A percentile compares a stretch with the other conserved stretches of the same genome.
Evolutionary conservation across 192 early-diverging fungal species (phyloP).

Genomic region (Geranomyces variabilis): DNA sequence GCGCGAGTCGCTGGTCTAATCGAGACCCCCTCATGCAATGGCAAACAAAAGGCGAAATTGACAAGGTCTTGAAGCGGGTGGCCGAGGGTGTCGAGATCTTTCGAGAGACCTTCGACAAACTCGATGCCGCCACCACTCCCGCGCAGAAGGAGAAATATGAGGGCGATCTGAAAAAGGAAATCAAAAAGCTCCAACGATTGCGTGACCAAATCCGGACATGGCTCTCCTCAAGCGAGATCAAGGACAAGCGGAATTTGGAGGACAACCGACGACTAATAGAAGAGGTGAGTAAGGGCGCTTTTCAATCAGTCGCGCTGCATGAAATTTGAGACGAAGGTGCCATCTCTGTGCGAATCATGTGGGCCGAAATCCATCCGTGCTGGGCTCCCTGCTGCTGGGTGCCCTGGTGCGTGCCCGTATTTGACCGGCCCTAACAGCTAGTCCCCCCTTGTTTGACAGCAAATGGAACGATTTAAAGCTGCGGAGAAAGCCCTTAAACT

Average conservation of each 20-base stretch:
- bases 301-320: not conserved
- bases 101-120: slow-evolving; percentile 88
- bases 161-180: slow-evolving; percentile 95
- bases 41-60: slow-evolving; percentile 81
- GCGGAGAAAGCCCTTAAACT: slow-evolving; percentile 99
- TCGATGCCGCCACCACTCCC: slow-evolving; percentile 74
- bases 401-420: too few relatives aligned
- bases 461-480: slow-evolving; percentile 99
- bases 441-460: slow-evolving; percentile 47
- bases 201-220: slow-evolving; percentile 99
- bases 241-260: slow-evolving; percentile 88
- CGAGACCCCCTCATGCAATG: not conserved
- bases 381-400: too few relatives aligned
- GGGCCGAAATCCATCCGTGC: too few relatives aligned
- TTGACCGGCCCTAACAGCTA: too few relatives aligned
- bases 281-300: slow-evolving; percentile 45
- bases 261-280: slow-evolving; percentile 96
- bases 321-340: slow-evolving; percentile 14
- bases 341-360: slow-evolving; percentile 27
- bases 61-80: slow-evolving; percentile 92
- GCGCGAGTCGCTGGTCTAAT: not conserved
- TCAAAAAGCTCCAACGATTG: slow-evolving; percentile 95
- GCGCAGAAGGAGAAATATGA: slow-evolving; percentile 98
- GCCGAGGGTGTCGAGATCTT: slow-evolving; percentile 94
- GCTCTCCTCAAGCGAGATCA: slow-evolving; percentile 92